Percentiles rank a stretch among this genome's conserved stretches.
phyloP scores from a whole-genome alignment of 1,284 basidiomycete genomes.

The Moesziomyces antarcticus region DNA sequence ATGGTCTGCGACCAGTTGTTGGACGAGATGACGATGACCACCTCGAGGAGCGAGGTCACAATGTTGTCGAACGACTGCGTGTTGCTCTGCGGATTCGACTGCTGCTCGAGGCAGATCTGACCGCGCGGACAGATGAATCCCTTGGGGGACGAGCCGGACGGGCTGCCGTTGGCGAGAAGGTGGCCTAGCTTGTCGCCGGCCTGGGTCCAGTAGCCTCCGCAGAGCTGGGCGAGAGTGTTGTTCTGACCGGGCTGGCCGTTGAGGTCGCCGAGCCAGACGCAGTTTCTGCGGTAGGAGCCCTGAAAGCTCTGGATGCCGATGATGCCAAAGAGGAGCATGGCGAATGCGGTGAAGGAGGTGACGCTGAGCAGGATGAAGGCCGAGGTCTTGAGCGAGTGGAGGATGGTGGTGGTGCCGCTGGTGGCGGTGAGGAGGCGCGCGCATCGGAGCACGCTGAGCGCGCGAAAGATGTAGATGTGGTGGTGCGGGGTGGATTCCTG shows the following conservation, averaged over 20 bases:
- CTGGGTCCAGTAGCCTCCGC: conserved; percentile 56
- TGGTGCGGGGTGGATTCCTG: conserved; percentile 74
- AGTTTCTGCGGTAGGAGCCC: conserved; percentile 63
- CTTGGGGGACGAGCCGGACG: conserved; percentile 44
- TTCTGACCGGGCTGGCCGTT: conserved; percentile 53
- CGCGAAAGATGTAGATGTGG: conserved; percentile 89
- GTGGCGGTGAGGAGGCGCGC: conserved; percentile 87
- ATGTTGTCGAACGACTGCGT: conserved; percentile 91
- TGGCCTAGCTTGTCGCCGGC: conserved; percentile 30
- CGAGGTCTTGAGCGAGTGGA: conserved; percentile 90
- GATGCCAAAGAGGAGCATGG: conserved; percentile 83
- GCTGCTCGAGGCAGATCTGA: conserved; percentile 64
- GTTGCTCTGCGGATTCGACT: conserved; percentile 76
- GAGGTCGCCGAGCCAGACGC: conserved; percentile 62
- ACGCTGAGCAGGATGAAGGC: conserved; percentile 88
- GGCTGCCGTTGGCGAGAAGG: conserved; percentile 26
- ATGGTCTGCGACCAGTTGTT: conserved; percentile 74
- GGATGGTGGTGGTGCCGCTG: conserved; percentile 91
- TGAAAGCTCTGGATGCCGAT: conserved; percentile 67
- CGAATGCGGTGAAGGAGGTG: conserved; percentile 89
- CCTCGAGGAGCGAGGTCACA: conserved; percentile 82
- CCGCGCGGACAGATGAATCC: conserved; percentile 67
- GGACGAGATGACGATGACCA: conserved; percentile 83
- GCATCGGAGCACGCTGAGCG: conserved; percentile 85
- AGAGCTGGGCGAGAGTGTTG: conserved; percentile 58